Conservation (phyloP, 2,329 filamentous ascomycete genomes). For the Gaeumannomyces tritici region DNA sequence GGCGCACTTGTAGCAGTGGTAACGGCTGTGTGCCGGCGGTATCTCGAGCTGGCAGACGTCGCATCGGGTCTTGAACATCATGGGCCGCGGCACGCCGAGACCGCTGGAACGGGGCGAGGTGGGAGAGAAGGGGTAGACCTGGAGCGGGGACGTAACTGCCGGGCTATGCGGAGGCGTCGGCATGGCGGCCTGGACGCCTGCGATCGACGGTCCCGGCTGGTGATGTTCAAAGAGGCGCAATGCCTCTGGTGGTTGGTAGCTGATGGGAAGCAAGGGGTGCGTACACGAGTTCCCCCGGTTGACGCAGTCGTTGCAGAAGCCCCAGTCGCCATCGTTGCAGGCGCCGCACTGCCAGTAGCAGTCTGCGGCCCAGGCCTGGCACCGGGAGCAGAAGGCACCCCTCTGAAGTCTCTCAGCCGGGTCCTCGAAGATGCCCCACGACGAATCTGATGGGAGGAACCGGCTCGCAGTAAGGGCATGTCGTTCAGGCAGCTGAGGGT, state of each 20-base stretch:
- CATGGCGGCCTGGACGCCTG: slow-evolving; percentile 20
- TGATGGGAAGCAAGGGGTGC: slow-evolving; percentile 69
- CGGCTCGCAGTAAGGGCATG: slow-evolving; percentile 51
- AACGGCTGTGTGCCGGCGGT: slow-evolving; percentile 56
- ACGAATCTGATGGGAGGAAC: slow-evolving; percentile 28
- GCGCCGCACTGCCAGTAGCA: slow-evolving; percentile 84
- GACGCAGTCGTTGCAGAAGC: slow-evolving; percentile 82
- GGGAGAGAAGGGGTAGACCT: background rate
- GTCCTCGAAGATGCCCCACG: slow-evolving; percentile 48
- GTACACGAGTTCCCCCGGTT: slow-evolving; percentile 74
- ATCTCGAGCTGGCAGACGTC: slow-evolving; percentile 71
- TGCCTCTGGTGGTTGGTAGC: slow-evolving; percentile 38
- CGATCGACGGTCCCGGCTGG: slow-evolving; percentile 42
- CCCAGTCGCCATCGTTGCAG: slow-evolving; percentile 92
- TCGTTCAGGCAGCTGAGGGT: slow-evolving; percentile 33
- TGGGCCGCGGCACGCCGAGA: slow-evolving; percentile 20
- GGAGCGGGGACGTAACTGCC: background rate
- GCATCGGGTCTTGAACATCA: slow-evolving; percentile 67
- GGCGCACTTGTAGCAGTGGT: slow-evolving; percentile 72
- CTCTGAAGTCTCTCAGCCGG: slow-evolving; percentile 59
- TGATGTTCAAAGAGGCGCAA: slow-evolving; percentile 20
- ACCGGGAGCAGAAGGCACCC: slow-evolving; percentile 78
- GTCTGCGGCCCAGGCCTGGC: slow-evolving; percentile 62
- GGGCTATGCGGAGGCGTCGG: slow-evolving; percentile 50
- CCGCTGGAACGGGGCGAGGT: background rate